Base-by-base conservation (phyloP, 768 basidiomycete genomes). In the Termitomyces sp. region DNA sequence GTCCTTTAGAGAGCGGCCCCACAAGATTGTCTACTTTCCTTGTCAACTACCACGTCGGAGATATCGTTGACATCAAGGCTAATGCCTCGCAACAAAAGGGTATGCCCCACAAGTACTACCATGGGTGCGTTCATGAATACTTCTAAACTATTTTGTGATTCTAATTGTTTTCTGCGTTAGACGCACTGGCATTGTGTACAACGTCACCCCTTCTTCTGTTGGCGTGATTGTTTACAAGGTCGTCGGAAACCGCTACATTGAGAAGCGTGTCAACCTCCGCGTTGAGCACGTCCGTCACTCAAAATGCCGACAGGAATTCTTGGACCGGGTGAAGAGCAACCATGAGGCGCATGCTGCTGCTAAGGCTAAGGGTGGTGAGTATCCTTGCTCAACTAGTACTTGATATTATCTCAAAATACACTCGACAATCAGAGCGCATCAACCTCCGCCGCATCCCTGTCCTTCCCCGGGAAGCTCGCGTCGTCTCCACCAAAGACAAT, bases 1-100 rank as follows among this genome's bases (percentile, higher is more conserved):
- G 11, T 20, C 45, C 45, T 58, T 36, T 64, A 96, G 91, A 95
- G 68, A 88, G 94, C 71, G 97, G 97, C 69, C 82, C 83, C 63
- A 81, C 94, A 59, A 90, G 90, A 72, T 58, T 98, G 69, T 94
- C 96, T 60, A 98, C 94, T 20, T 98, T 86, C 85, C 78, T 98
- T 68, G 83, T 88, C 75, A 85, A 86, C 78, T 99, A 89, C 85
- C 85, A 85, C 63, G 85, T 98, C 63, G 97, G 97, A 59, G 97
- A 99, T 71, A 97, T 98, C 65, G 97, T 99, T 65, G 97, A 99
- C 78, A 98, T 99, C 84, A 98, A 97, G 81, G 96, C 96, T 63
- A 98, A 99, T 70, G 85, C 95, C 56, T 92, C 97, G 41, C 91
- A 97, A 76, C 97, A 99, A 86, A 96, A 95, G 89, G 97, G 97